These are phyloP conservation scores for Rhizoctonia solani DNA, from an alignment of 1,284 basidiomycete species.

Conservation along the genomic window DNA sequence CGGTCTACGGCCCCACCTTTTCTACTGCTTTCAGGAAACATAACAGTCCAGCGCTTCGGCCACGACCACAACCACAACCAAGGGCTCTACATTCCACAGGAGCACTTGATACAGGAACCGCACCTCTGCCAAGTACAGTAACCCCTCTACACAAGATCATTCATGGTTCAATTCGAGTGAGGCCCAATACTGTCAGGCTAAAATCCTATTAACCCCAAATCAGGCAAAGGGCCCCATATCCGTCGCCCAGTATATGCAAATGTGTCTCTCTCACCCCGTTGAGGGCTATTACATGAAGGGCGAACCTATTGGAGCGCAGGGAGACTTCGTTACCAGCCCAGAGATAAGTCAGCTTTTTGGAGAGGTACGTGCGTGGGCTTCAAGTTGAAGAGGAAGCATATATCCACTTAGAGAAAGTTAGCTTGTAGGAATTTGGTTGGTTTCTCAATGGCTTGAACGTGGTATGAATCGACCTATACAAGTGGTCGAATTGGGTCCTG, in stretches of 20 bases:
- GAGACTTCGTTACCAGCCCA: conserved; percentile 96
- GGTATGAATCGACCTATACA: conserved; percentile 62
- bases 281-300: conserved; percentile 89
- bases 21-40: no score
- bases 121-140: not conserved
- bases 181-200: not conserved
- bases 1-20: no score
- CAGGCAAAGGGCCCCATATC: conserved; percentile 87
- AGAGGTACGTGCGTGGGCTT: conserved; percentile 67
- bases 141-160: conserved; percentile 66
- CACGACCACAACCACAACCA: no score
- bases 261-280: conserved; percentile 84
- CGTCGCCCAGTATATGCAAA: conserved; percentile 84
- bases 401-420: conserved; percentile 48
- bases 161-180: conserved; percentile 67
- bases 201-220: not conserved
- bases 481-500: conserved; percentile 92
- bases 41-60: no score
- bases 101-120: not conserved
- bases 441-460: conserved; percentile 74
- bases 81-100: not conserved
- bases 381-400: no score
- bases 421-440: conserved; percentile 85
- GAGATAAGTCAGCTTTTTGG: conserved; percentile 98
- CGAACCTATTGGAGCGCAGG: conserved; percentile 81